These are phyloP conservation scores for Clavulina sp. DNA, from an alignment of 768 basidiomycete genomes.

Conservation along the genomic window DNA sequence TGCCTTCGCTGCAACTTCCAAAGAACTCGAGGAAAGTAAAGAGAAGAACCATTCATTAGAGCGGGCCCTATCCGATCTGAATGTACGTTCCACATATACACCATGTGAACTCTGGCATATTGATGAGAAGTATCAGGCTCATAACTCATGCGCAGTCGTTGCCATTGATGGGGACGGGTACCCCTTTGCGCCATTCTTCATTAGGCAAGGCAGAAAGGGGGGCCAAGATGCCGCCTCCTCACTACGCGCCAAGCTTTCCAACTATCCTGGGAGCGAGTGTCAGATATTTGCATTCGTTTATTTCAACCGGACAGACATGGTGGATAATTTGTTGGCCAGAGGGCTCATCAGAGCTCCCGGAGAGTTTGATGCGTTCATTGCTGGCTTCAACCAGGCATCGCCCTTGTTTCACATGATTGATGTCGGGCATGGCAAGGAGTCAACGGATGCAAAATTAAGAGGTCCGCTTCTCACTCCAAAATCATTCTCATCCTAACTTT, in stretches of 20 bases:
- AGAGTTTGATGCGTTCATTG: slow-evolving; percentile 1
- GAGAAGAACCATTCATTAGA: neutral
- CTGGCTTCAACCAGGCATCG: slow-evolving; percentile 6
- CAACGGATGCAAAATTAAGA: slow-evolving; percentile 8
- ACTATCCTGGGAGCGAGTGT: neutral
- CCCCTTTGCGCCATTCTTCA: neutral
- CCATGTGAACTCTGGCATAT: neutral
- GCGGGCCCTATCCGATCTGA: neutral
- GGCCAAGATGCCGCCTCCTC: slow-evolving; percentile 4
- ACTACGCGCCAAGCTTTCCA: neutral
- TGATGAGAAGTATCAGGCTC: neutral
- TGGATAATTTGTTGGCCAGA: neutral
- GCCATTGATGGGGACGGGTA: neutral
- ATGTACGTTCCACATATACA: neutral
- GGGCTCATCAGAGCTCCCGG: neutral
- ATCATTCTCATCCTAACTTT: neutral
- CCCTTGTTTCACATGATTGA: slow-evolving; percentile 7
- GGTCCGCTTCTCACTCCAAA: neutral
- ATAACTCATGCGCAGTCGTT: neutral
- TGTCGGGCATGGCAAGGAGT: slow-evolving; percentile 7
- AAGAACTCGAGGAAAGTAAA: neutral
- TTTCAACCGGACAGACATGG: slow-evolving; percentile 1
- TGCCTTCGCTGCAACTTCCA: neutral
- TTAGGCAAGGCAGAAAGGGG: slow-evolving; percentile 5
- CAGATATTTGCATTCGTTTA: slow-evolving; percentile 5